These are phyloP conservation scores for Pulveroboletus sp. DNA, from an alignment of 768 basidiomycete species.

Conservation along the genomic window DNA sequence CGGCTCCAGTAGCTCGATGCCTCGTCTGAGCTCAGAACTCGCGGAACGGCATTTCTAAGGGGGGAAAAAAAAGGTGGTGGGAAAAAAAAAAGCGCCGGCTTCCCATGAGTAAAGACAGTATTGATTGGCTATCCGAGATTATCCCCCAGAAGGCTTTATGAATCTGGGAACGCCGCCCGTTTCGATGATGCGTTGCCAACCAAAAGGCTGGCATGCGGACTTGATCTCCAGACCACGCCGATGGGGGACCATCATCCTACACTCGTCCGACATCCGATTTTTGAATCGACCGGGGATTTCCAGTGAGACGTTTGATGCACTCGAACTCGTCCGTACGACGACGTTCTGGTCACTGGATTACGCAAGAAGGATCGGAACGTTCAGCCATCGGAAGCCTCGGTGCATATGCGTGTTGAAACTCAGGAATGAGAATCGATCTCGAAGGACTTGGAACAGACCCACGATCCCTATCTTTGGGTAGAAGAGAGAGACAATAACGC, in stretches of 20 bases:
- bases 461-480: conserved; percentile 14
- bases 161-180: conserved; percentile 5
- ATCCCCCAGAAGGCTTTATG: conserved; percentile 1
- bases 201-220: neutral
- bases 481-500: neutral
- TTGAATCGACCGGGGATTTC: neutral
- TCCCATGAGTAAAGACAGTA: neutral
- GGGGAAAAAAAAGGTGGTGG: neutral
- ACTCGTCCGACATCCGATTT: neutral
- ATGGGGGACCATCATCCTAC: conserved; percentile 3
- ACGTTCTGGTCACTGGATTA: neutral
- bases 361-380: neutral
- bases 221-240: conserved; percentile 4
- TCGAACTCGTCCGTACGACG: neutral
- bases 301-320: neutral
- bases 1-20: neutral
- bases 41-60: neutral
- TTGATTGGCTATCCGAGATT: neutral
- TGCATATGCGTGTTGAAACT: neutral
- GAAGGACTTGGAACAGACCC: neutral
- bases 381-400: neutral
- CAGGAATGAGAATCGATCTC: conserved; percentile 8
- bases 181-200: conserved; percentile 2
- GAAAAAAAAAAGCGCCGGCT: neutral
- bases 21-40: neutral